phyloP scores from a whole-genome alignment of 345 rosid genomes.

The Syzygium jambos region DNA sequence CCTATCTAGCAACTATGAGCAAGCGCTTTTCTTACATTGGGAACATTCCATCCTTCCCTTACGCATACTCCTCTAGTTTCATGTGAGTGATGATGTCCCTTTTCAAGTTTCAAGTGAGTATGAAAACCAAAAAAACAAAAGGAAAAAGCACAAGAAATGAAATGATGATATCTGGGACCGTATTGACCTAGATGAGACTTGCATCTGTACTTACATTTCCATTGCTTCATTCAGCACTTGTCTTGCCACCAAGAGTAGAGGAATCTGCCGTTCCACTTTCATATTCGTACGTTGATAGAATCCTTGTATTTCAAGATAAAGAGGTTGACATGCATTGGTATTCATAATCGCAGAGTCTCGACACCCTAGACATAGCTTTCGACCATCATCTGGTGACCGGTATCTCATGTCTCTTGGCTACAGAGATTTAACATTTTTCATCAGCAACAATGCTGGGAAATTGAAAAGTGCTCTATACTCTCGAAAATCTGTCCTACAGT shows the following conservation, averaged over 20 bases:
- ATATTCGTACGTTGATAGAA: constrained; percentile 30
- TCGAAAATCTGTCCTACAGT: background rate
- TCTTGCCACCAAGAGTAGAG: constrained; percentile 32
- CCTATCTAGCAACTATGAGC: background rate
- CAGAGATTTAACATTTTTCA: background rate
- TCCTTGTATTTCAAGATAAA: constrained; percentile 28
- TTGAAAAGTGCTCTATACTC: background rate
- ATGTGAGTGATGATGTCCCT: background rate
- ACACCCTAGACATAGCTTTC: constrained; percentile 38
- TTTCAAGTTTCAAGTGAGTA: background rate
- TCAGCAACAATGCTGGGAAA: background rate
- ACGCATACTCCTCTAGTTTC: constrained; percentile 93
- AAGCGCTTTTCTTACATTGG: constrained; percentile 33
- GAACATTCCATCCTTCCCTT: constrained; percentile 74
- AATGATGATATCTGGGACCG: background rate
- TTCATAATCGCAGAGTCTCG: constrained; percentile 30
- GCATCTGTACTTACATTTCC: constrained; percentile 1
- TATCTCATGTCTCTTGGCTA: constrained; percentile 27
- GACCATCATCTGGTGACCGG: constrained; percentile 36
- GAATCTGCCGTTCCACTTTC: constrained; percentile 37
- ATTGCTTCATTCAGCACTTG: constrained; percentile 18
- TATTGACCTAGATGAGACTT: background rate
- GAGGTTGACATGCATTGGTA: constrained; percentile 36
- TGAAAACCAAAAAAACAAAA: background rate
- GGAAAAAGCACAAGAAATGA: background rate